phyloP scores from a whole-genome alignment of 2,329 filamentous ascomycete species.

The Penicillium freii region DNA sequence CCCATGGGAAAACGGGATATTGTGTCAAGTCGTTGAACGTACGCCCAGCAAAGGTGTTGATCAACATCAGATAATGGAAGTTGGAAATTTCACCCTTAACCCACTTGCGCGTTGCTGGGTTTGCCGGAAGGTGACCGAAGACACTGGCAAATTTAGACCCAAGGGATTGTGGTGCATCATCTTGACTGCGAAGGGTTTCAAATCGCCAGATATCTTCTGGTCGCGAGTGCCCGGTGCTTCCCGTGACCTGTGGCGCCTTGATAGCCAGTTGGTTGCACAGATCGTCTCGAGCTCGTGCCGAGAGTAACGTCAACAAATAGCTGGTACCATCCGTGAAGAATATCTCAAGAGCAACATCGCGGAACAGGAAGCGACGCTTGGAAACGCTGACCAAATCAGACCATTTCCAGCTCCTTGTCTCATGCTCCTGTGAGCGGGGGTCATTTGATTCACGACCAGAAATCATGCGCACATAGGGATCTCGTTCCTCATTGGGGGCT shows the following conservation, averaged over 20 bases:
- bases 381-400: slow-evolving; percentile 91
- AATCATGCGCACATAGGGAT: slow-evolving; percentile 93
- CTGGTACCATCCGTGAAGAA: slow-evolving; percentile 97
- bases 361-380: slow-evolving; percentile 90
- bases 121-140: slow-evolving; percentile 78
- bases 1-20: slow-evolving; percentile 97
- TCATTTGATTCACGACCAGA: slow-evolving; percentile 69
- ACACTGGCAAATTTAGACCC: slow-evolving; percentile 89
- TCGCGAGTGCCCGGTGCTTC: slow-evolving; percentile 66
- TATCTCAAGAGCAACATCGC: slow-evolving; percentile 92
- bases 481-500: slow-evolving; percentile 85
- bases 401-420: slow-evolving; percentile 91
- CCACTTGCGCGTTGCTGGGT: slow-evolving; percentile 86
- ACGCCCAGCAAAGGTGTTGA: slow-evolving; percentile 94
- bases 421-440: slow-evolving; percentile 65
- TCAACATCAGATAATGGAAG: slow-evolving; percentile 97
- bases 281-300: slow-evolving; percentile 70
- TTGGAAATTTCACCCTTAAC: slow-evolving; percentile 93
- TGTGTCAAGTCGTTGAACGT: slow-evolving; percentile 98
- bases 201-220: slow-evolving; percentile 90
- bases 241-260: slow-evolving; percentile 77
- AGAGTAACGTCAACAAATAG: slow-evolving; percentile 84
- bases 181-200: slow-evolving; percentile 72
- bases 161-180: slow-evolving; percentile 64
- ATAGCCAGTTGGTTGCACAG: slow-evolving; percentile 71